Base-by-base conservation (phyloP, 805 yeast species). In the Phaffomyces opuntiae region DNA sequence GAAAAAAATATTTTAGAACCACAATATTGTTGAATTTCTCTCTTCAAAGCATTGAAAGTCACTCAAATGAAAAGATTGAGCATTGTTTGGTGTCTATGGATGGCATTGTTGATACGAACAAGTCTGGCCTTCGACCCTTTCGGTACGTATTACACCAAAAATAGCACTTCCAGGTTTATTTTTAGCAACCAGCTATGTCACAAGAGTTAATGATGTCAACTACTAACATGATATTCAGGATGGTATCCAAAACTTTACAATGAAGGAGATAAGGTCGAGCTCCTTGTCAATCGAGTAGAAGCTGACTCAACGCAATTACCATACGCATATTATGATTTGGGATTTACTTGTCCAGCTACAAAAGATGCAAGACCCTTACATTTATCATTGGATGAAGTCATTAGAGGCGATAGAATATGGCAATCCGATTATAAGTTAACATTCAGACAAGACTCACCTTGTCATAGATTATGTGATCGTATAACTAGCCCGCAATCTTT, bases 401-500 rank as follows among this genome's bases (percentile, higher is more conserved):
- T 88, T 45, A 72, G 83, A 44, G 96, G 96, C 13, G 96, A 88
- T 57, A 67, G 95, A 44, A 76, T 83, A 42, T 80, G 86, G 82
- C 80, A 77, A 50, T 80, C 90, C 35, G 87, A 81, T 50, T 86
- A 85, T 55, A 66, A 72, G n/a, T 65, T 88, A 38, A 49, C 54
- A 3, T 84, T 87, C 59, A 83, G 79, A 13, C 61, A 72, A n/a
- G 95, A 85, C 56, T 69, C 72, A 38, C 72, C 77, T 0, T 88
- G 96, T 63, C 69, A 67, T 41, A 66, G 81, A 37, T 62, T 87
- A 16, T 88, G 96, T 66, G 84, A 81, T 40, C 70, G 84, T 53
- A 67, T 68, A n/a, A 76, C 83, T 13, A 64, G 60, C n/a, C 73
- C 72, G 16, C 62, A 62, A 1, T 83, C 77, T 7, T 57, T 83